Evolutionary conservation across 352 stramenopile genomes (phyloP).

Genomic region (Globisporangium canariense): DNA sequence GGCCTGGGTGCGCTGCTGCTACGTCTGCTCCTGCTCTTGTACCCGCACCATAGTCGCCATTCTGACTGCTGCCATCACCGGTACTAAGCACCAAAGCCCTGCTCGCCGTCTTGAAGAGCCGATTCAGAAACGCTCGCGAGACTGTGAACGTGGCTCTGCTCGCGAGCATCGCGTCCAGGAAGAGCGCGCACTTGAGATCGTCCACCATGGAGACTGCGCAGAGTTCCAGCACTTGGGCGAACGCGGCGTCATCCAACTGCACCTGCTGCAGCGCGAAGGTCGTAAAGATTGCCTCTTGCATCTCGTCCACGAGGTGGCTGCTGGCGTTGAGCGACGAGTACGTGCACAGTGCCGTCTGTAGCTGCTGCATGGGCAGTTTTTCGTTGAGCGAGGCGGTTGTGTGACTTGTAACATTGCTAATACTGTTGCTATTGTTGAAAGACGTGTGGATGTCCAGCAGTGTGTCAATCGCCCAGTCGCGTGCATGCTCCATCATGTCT

Average conservation of each 20-base stretch:
- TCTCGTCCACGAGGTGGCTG: constrained; percentile 24
- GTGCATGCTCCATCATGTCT: constrained; percentile 7
- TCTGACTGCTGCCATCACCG: neutral
- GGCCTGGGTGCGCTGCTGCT: neutral
- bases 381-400: neutral
- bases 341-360: constrained; percentile 35
- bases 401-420: neutral
- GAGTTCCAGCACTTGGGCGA: constrained; percentile 29
- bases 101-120: constrained; percentile 3
- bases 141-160: neutral
- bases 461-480: constrained; percentile 38
- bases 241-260: constrained; percentile 13
- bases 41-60: neutral
- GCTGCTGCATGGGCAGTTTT: constrained; percentile 26
- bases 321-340: constrained; percentile 21
- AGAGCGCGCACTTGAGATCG: constrained; percentile 26
- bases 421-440: neutral
- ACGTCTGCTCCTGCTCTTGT: neutral
- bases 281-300: constrained; percentile 24
- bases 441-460: constrained; percentile 23
- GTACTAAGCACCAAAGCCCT: neutral
- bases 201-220: constrained; percentile 19
- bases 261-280: constrained; percentile 20
- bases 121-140: neutral
- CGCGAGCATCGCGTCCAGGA: constrained; percentile 12